A percentile compares a stretch with the other conserved stretches of the same genome.
Conservation (phyloP, 768 basidiomycete genomes). For the Xerocomus brunneocitrinus region DNA sequence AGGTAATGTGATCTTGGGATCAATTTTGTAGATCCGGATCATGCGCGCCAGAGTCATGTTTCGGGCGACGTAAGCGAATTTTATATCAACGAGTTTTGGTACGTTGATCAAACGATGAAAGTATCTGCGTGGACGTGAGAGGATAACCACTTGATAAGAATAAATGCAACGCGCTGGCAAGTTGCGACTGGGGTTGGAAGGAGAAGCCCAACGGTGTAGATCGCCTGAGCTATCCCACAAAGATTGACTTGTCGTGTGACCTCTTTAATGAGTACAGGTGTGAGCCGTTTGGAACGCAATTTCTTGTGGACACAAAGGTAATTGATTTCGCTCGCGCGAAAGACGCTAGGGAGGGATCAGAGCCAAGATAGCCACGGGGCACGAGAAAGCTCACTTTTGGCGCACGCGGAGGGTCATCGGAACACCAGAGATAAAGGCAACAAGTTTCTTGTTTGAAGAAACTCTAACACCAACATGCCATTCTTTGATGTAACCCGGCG, state of each 20-base stretch:
- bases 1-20: constrained; percentile 43
- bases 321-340: constrained; percentile 88
- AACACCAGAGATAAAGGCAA: constrained; percentile 94
- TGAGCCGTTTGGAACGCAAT: constrained; percentile 87
- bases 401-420: constrained; percentile 85
- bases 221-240: constrained; percentile 89
- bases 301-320: constrained; percentile 98
- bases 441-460: constrained; percentile 83
- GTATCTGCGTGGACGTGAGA: constrained; percentile 50
- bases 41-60: constrained; percentile 89
- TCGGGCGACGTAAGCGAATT: constrained; percentile 84
- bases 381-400: constrained; percentile 52
- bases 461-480: constrained; percentile 98
- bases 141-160: neutral
- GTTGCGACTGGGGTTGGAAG: constrained; percentile 90
- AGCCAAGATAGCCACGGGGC: neutral
- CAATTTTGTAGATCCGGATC: constrained; percentile 70
- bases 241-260: constrained; percentile 91
- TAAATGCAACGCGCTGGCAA: constrained; percentile 53
- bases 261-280: constrained; percentile 96
- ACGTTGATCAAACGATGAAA: constrained; percentile 90
- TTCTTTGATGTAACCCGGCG: constrained; percentile 88
- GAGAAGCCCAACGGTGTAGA: constrained; percentile 92
- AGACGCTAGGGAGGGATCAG: constrained; percentile 41
- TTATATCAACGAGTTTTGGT: constrained; percentile 84